A percentile compares a stretch with the other conserved stretches of the same genome.
phyloP scores from a whole-genome alignment of 1,284 basidiomycete genomes.

The Wallemia ichthyophaga region DNA sequence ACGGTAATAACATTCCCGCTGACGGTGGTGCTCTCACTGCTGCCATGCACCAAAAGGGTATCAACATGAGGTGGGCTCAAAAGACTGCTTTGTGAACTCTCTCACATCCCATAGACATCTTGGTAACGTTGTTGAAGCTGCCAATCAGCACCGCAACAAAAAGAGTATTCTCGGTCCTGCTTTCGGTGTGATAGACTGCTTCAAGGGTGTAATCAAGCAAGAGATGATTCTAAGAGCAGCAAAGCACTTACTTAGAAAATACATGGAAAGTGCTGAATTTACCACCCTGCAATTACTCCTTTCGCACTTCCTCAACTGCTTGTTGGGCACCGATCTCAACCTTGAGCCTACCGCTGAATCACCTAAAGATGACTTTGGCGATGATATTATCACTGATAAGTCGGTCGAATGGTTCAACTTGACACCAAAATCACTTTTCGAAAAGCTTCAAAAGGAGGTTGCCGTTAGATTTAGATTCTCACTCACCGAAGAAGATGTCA shows the following conservation, averaged over 20 bases:
- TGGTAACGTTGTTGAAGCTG: constrained; percentile 18
- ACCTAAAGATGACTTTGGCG: constrained; percentile 13
- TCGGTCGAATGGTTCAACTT: constrained; percentile 18
- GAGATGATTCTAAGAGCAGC: constrained; percentile 26
- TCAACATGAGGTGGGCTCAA: constrained; percentile 22
- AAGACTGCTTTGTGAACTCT: not conserved
- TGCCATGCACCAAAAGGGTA: constrained; percentile 23
- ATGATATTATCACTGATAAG: constrained; percentile 7
- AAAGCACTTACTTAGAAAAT: constrained; percentile 22
- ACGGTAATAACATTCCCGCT: constrained; percentile 18
- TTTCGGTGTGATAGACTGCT: constrained; percentile 8
- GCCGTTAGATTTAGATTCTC: constrained; percentile 21
- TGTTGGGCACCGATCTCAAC: constrained; percentile 20
- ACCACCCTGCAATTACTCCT: constrained; percentile 17
- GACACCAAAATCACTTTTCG: constrained; percentile 19
- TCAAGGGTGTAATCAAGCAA: constrained; percentile 16
- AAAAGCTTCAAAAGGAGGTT: constrained; percentile 17
- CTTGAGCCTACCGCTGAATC: constrained; percentile 17
- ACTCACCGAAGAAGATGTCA: constrained; percentile 17
- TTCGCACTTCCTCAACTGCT: constrained; percentile 28
- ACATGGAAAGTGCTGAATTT: constrained; percentile 15
- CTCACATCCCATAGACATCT: constrained; percentile 15
- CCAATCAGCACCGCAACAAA: constrained; percentile 15
- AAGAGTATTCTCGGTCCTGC: constrained; percentile 3
- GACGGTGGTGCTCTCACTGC: constrained; percentile 22